These are phyloP conservation scores for Pseudopyrenochaeta lycopersici DNA, from an alignment of 2,329 filamentous ascomycete genomes.

Conservation along the genomic window DNA sequence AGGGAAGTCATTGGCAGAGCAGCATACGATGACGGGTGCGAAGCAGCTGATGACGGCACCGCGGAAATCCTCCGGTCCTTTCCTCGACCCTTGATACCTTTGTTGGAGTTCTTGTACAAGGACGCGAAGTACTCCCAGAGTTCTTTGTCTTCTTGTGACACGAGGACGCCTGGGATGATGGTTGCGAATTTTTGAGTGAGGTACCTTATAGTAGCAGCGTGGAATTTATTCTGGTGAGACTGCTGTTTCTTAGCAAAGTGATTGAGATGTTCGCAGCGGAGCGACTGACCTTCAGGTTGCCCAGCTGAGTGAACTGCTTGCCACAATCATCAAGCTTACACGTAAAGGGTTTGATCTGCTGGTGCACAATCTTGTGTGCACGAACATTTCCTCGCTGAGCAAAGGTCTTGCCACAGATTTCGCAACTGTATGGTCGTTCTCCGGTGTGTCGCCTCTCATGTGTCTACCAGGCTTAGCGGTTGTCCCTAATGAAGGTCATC, in stretches of 20 bases:
- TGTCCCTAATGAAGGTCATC: no score
- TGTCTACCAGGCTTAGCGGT: constrained; percentile 62
- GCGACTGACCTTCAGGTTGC: constrained; percentile 81
- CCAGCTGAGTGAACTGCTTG: constrained; percentile 88
- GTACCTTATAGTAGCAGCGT: constrained; percentile 74
- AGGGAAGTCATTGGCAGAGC: constrained; percentile 27
- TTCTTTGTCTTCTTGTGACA: constrained; percentile 75
- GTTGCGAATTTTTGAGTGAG: constrained; percentile 76
- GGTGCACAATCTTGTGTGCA: constrained; percentile 83
- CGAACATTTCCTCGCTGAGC: constrained; percentile 86
- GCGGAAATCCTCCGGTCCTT: constrained; percentile 76
- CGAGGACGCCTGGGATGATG: constrained; percentile 67
- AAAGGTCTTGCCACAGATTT: constrained; percentile 81
- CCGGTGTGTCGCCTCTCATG: constrained; percentile 89
- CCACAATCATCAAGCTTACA: constrained; percentile 85
- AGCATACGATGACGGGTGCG: constrained; percentile 37
- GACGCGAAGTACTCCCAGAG: constrained; percentile 84
- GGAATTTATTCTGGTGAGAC: constrained; percentile 95
- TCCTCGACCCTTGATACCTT: constrained; percentile 95
- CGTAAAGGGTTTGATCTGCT: constrained; percentile 77
- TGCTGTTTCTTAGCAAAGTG: constrained; percentile 46
- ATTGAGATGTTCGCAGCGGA: no score
- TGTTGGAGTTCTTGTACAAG: constrained; percentile 98
- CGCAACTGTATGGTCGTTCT: constrained; percentile 83
- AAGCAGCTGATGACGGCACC: constrained; percentile 34